Base-by-base conservation (phyloP, 2,329 filamentous ascomycete genomes). In the Ambrosiella beaveri region DNA sequence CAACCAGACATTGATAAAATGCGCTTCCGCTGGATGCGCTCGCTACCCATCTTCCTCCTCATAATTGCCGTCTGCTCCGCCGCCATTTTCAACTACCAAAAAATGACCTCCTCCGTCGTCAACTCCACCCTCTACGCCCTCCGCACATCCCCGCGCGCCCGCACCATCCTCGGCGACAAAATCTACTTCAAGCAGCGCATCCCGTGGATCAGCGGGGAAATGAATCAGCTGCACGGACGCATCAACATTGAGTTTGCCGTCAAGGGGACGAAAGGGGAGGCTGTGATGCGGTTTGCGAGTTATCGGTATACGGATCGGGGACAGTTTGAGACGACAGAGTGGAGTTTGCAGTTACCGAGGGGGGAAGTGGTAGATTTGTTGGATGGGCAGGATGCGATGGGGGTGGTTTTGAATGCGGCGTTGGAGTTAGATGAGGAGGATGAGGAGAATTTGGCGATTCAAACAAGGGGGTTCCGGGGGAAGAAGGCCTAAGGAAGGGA, bases 21-120 rank as follows among this genome's bases (percentile, higher is more conserved):
- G 59, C 67, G 66, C 54, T 79, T 80, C 67, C 75, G 76, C 64
- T 90, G 86, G 85, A 68, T 76, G 58, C 79, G 79, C 64, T 88
- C 88, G 0, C 71, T 95, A 39, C 91, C 91, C 57, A 73, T 95
- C 68, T 97, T 97, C 77, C 68, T 85, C 57, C 70, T 79, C 62
- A 74, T 88, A 62, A 81, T 95, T 64, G 78, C 80, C 54, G 75
- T 77, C 58, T 85, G 84, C 63, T 83, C 84, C 63, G 73, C 94
- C 61, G 88, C 85, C 64, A 96, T 98, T 71, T 97, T 98, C 85
- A 98, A 98, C 78, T 97, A 98, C 79, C 91, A 98, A 70, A 96
- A 96, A 71, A 81, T 84, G 59, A 88, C 86, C n/a, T 88, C 83
- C 35, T 86, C 86, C 57, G 80, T 91, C 37, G 86, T 96, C n/a